Evolutionary conservation across 768 basidiomycete species (phyloP), one percentile per base, ranked within the genome.

Genomic region (Boletus pseudopeckii): DNA sequence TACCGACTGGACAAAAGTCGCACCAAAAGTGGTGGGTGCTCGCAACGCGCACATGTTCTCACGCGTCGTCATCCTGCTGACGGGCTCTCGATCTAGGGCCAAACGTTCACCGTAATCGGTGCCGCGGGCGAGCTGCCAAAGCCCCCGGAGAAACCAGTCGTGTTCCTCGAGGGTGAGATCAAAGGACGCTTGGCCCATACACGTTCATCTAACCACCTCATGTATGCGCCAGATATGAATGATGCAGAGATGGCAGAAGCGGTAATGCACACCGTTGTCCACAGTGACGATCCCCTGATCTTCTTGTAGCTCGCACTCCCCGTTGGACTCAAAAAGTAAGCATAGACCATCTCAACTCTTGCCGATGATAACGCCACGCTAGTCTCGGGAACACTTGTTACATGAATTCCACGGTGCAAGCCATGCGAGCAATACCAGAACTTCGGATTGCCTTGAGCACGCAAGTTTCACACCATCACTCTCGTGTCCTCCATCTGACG

Each of bases 381-480:
- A 84, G 82, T 64, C 74, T 95, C 36, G 94, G 96, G 34, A 98
- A 98, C 67, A 98, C 95, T 0, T 98, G 96, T 65, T 99, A 99
- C 73, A 92, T 98, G 88, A 98, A 96, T 67, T 85, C 97, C 1
- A 92, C 91, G 2, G 76, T 98, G 1, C 97, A 99, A 74, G 86
- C 90, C n/a, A 80, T 99, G 57, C 88, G 92, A 22, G 85, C 90
- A 4, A 87, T 99, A 46, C 94, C 95, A 2, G 93, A 97, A 62
- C 80, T 99, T 5, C 86, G 89, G 64, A 67, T 77, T 1, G 89
- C 91, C 0, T 77, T 98, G 20, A 70, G 70, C 63, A 71, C 73
- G 82, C 88, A 65, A 59, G 81, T 70, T n/a, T 39, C 7, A 1
- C 14, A 2, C 3, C 33, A 41, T 45, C 24, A 8, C 7, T 30